Evolutionary conservation across 2,329 filamentous ascomycete genomes (phyloP).

Genomic region (Sclerotiophoma versabilis): DNA sequence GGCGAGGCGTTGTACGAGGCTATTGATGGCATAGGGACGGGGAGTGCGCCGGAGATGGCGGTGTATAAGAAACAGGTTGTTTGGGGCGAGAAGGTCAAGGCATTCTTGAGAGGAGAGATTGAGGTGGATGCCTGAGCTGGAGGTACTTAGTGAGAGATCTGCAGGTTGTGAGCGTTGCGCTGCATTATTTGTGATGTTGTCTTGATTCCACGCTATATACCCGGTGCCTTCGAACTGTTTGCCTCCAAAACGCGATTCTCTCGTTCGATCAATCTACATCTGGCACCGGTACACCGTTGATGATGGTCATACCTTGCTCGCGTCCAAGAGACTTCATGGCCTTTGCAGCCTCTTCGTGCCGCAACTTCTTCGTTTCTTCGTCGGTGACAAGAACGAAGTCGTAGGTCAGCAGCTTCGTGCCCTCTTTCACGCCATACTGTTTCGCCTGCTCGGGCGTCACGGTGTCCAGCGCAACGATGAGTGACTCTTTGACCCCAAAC

Average conservation of each 20-base stretch:
- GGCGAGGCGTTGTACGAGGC: constrained; percentile 62
- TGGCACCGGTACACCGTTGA: constrained; percentile 78
- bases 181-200: background rate
- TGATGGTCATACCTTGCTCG: constrained; percentile 69
- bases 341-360: constrained; percentile 70
- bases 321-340: constrained; percentile 71
- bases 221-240: constrained; percentile 9
- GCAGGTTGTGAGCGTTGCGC: no score
- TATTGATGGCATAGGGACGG: constrained; percentile 65
- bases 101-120: constrained; percentile 53
- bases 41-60: constrained; percentile 64
- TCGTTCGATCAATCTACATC: constrained; percentile 64
- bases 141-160: background rate
- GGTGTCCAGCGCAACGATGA: constrained; percentile 56
- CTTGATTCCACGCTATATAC: constrained; percentile 1
- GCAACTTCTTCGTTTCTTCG: constrained; percentile 70
- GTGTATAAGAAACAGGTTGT: constrained; percentile 65
- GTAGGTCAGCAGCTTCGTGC: constrained; percentile 69
- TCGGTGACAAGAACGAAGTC: constrained; percentile 81
- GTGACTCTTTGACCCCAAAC: constrained; percentile 83
- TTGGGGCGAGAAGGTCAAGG: constrained; percentile 64
- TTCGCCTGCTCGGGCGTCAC: constrained; percentile 38
- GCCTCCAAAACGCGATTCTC: constrained; percentile 1
- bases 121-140: constrained; percentile 10
- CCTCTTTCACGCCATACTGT: constrained; percentile 66